Evolutionary conservation across 345 rosid species (phyloP).

Genomic region (Garcia nutans): DNA sequence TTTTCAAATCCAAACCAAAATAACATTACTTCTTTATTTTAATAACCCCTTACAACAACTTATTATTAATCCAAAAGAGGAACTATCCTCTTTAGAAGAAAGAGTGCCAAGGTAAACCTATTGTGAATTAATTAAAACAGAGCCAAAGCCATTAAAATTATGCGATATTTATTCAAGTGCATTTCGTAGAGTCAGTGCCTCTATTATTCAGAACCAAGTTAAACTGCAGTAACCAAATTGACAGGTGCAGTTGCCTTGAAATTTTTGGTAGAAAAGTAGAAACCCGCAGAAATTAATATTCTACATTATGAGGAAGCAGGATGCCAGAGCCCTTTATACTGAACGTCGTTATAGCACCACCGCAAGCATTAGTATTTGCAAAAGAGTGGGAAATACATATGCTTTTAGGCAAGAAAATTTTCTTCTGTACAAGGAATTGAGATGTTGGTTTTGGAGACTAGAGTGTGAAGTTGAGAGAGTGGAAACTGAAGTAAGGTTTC

Average conservation of each 20-base stretch:
- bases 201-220: background rate
- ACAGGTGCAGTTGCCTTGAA: too few species aligned
- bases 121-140: too few species aligned
- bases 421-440: background rate
- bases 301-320: background rate
- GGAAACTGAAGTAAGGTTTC: slow-evolving; percentile 46
- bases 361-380: background rate
- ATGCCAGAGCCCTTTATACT: background rate
- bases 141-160: too few species aligned
- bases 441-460: slow-evolving; percentile 15
- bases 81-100: too few species aligned
- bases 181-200: too few species aligned
- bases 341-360: too few species aligned
- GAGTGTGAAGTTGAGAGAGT: slow-evolving; percentile 58
- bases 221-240: background rate
- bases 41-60: too few species aligned
- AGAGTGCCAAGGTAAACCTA: too few species aligned
- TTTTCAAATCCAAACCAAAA: too few species aligned
- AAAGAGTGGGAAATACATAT: background rate
- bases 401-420: background rate
- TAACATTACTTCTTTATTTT: too few species aligned
- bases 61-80: too few species aligned
- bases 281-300: background rate
- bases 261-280: background rate
- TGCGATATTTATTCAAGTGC: too few species aligned